Conservation (phyloP, 148 eudicot genomes). For the Camellia japonica region DNA sequence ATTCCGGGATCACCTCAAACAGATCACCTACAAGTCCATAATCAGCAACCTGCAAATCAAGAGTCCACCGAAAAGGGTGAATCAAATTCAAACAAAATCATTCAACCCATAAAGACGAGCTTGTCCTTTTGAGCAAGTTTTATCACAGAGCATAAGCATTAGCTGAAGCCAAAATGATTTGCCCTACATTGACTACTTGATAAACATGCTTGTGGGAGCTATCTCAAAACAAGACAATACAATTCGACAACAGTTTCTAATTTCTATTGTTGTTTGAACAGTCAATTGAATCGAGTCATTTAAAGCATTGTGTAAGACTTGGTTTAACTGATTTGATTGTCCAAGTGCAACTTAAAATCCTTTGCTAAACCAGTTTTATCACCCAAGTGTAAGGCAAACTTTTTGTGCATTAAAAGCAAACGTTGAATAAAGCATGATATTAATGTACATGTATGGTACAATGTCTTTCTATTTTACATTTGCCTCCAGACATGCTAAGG, state of each 20-base stretch:
- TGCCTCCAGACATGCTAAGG: neutral
- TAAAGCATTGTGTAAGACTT: neutral
- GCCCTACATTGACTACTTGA: neutral
- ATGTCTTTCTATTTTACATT: neutral
- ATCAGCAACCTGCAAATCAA: conserved; percentile 76
- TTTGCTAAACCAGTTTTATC: neutral
- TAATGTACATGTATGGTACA: neutral
- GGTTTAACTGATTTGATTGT: neutral
- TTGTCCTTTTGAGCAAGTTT: neutral
- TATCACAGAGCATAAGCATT: neutral
- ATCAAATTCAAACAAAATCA: conserved; percentile 4
- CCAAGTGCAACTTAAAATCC: neutral
- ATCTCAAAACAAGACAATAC: neutral
- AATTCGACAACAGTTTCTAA: neutral
- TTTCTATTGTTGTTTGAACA: neutral
- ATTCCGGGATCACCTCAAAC: conserved; percentile 83
- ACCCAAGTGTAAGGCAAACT: neutral
- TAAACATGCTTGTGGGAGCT: neutral
- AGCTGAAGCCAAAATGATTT: neutral
- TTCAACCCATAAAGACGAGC: neutral
- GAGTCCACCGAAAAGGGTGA: neutral
- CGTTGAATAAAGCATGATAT: neutral
- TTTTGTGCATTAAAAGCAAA: neutral
- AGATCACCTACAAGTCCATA: conserved; percentile 96
- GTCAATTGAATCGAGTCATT: neutral